Base-by-base conservation (phyloP, 441 rosid genomes). In the Jatropha multifida region DNA sequence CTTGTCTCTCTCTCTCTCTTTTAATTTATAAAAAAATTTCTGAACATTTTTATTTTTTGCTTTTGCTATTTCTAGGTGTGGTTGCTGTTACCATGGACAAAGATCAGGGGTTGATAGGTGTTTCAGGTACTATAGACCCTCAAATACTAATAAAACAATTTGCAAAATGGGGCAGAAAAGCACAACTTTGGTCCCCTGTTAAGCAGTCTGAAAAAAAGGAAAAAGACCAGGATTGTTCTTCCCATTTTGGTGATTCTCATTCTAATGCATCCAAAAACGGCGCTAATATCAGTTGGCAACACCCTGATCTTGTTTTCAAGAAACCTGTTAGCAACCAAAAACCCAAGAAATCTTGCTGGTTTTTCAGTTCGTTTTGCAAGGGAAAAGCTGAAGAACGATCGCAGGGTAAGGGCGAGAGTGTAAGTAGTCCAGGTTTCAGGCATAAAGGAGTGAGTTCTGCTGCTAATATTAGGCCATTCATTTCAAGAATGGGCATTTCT, bases 131-230 rank as follows among this genome's bases (percentile, higher is more conserved):
- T 1, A 20, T 63, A 37, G 46, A 63, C 68, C 68, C 48, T 15
- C 48, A 64, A 40, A 64, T 15, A 64, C 0, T 64, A 12, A 13
- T 64, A 18, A 23, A 7, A 1, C 38, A 64, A 41, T 38, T 64
- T 5, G 48, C 68, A 6, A 40, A 40, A 44, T 64, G 68, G 68
- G 68, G 68, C n/a, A 48, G 32, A 49, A 27, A 68, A 18, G 72
- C 72, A 17, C 46, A 48, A 11, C 59, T 52, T 52, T 69, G 60
- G 60, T 17, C 61, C 15, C 46, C 72, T 5, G 44, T 11, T 18
- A 69, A 69, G 13, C 61, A 51, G 14, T 8, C 72, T 18, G 13
- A 8, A 10, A 18, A 32, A 32, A 32, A 1, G 32, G 32, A 32
- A 32, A 32, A 32, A 32, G 2, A 55, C 12, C 23, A 55, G 18